Base-by-base conservation (phyloP, 1,139 yeast species). In the Tardiomyces digboiensis region DNA sequence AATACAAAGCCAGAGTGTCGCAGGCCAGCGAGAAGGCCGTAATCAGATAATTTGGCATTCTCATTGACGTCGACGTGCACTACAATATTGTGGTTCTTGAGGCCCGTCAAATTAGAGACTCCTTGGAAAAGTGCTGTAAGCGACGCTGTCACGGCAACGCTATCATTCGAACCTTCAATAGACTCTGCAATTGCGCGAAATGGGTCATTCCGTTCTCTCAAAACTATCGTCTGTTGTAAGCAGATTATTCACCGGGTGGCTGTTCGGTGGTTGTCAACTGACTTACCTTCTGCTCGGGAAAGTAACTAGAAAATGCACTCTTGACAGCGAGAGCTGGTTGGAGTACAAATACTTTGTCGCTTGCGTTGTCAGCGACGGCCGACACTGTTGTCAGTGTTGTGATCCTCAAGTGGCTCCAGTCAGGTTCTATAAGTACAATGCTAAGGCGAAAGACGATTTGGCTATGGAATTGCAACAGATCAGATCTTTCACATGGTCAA, bases 1-100 rank as follows among this genome's bases (percentile, higher is more conserved):
- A 83, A 70, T 10, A 80, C 75, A 52, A 71, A 74, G 18, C 78
- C 77, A 42, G 82, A 70, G 61, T 86, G 93, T 58, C 89, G 78
- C 53, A 85, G 69, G 10, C 86, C 75, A 14, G 89, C 70, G 29
- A 85, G 75, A 26, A 76, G 67, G 8, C 83, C 75, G 59, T 70
- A 85, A 60, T 87, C 95, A 10, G 37, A 16, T 8, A 20, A 8
- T 7, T 14, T n/a, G 5, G 19, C 37, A 12, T 12, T 20, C 37
- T n/a, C 63, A 37, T 67, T 49, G 48, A 83, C 62, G 50, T 77
- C 78, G 39, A 80, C 79, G 55, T 81, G 85, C 45, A 83, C 64
- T 12, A 84, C 83, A 21, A 75, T 70, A 2, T 76, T 70, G 22
- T 60, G 54, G 13, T 62, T 51, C 33, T 68, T 65, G 51, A 81